Base-by-base conservation (phyloP, 805 yeast genomes). In the Peterozyma xylosa region DNA sequence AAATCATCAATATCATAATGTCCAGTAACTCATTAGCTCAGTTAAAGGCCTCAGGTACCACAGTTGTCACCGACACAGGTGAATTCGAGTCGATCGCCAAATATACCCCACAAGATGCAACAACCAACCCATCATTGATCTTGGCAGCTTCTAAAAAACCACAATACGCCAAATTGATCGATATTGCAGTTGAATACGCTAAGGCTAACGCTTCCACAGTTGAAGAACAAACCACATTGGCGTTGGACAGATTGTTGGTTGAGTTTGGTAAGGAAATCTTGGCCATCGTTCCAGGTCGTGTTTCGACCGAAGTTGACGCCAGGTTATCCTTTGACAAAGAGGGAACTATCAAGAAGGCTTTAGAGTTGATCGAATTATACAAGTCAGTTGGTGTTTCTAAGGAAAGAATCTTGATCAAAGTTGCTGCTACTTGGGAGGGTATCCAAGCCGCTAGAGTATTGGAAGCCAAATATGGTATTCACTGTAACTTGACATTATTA, bases 381-480 rank as follows among this genome's bases (percentile, higher is more conserved):
- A 74, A 88, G 73, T 72, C 79, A 47, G 75, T 76, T 58, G 98
- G 98, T 55, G 85, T 93, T 59, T 60, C 70, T 52, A 89, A 88
- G 74, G 96, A 90, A 52, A 80, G 98, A 68, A 78, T 93, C 51
- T 78, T 91, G 63, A 93, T 93, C 72, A 93, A 93, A 79, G 79
- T 93, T 54, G 99, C 99, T 50, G 85, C 98, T 48, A 93, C 99
- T 53, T 93, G 90, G 86, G 99, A 93, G 74, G 99, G 99, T 76
- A 93, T 93, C 67, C 96, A 87, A 70, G 99, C 99, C 56, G 99
- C 99, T 46, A 80, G 82, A 66, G 96, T 86, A 67, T 78, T 93
- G 66, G 99, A 93, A 76, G 68, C 82, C 53, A 80, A 93, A 69
- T 76, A 93, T 74, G 89, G 80, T 42, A 79, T 93, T 58, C 98